These are phyloP conservation scores for Tolypocladium inflatum DNA, from an alignment of 2,329 filamentous ascomycete species.

Conservation along the genomic window DNA sequence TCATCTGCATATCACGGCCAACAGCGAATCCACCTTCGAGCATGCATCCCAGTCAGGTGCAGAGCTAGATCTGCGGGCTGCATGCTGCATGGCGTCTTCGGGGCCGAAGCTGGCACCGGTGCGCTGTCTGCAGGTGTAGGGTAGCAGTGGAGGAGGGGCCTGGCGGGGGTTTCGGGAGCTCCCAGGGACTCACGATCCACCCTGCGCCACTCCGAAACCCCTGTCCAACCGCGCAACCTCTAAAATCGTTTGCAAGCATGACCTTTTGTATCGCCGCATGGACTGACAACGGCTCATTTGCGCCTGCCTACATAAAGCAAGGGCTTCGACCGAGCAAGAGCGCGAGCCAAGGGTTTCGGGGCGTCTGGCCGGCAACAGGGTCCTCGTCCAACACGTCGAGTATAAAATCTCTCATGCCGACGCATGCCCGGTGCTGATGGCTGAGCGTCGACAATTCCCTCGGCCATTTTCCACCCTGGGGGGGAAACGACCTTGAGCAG, in stretches of 20 bases:
- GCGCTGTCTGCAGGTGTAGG: neutral
- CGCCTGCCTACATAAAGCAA: neutral
- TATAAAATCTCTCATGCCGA: neutral
- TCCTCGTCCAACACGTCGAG: neutral
- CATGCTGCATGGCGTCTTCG: neutral
- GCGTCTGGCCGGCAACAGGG: neutral
- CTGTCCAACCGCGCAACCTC: neutral
- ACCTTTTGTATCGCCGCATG: neutral
- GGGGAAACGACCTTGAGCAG: neutral
- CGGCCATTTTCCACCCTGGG: no score
- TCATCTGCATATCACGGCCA: no score
- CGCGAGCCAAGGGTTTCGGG: neutral
- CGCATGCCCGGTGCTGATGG: neutral
- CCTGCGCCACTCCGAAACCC: conserved; percentile 5
- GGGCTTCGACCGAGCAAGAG: neutral
- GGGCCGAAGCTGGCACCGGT: neutral
- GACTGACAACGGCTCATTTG: neutral
- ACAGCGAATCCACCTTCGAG: no score
- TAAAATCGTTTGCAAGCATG: neutral
- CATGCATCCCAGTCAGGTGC: neutral
- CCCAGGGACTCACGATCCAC: neutral
- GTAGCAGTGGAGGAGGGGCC: neutral
- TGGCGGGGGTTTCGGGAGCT: neutral
- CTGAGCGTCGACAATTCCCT: neutral
- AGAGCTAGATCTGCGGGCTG: neutral